phyloP scores from a whole-genome alignment of 495 filamentous ascomycete genomes.

The Letharia columbiana region DNA sequence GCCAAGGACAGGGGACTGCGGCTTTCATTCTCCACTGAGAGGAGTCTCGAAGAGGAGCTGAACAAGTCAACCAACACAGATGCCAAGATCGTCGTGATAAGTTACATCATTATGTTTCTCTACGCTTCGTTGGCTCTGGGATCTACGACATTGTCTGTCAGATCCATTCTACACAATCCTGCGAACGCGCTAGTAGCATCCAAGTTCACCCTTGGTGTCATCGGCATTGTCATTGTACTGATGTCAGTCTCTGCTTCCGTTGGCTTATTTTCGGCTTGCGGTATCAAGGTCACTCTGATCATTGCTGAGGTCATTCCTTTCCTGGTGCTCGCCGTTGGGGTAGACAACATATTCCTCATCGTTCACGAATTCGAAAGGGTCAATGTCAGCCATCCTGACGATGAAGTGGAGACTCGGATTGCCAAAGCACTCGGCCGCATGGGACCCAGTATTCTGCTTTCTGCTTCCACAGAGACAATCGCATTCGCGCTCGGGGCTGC shows the following conservation, averaged over 20 bases:
- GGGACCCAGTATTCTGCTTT: slow-evolving; percentile 94
- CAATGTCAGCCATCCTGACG: slow-evolving; percentile 80
- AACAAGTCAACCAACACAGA: slow-evolving; percentile 98
- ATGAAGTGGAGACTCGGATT: slow-evolving; percentile 73
- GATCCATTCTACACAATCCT: slow-evolving; percentile 68
- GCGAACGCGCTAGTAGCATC: slow-evolving; percentile 80
- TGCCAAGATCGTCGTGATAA: slow-evolving; percentile 92
- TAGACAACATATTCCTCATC: slow-evolving; percentile 98
- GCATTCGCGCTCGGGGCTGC: slow-evolving; percentile 88
- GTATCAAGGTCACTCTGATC: slow-evolving; percentile 89
- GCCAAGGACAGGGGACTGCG: slow-evolving; percentile 69
- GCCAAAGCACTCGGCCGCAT: slow-evolving; percentile 83
- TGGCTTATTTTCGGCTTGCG: slow-evolving; percentile 80
- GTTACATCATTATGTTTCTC: slow-evolving; percentile 97
- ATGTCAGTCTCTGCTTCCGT: slow-evolving; percentile 96
- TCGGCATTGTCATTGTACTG: slow-evolving; percentile 86
- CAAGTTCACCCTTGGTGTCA: slow-evolving; percentile 88
- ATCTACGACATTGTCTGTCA: slow-evolving; percentile 68
- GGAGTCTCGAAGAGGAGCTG: slow-evolving; percentile 81
- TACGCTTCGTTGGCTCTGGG: slow-evolving; percentile 90
- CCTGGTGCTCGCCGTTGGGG: slow-evolving; percentile 88
- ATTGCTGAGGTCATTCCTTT: slow-evolving; percentile 99
- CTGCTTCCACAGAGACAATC: slow-evolving; percentile 83
- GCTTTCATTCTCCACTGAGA: slow-evolving; percentile 88
- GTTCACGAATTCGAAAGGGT: slow-evolving; percentile 96